Conservation (phyloP, 768 basidiomycete species). For the Amanita phalloides region DNA sequence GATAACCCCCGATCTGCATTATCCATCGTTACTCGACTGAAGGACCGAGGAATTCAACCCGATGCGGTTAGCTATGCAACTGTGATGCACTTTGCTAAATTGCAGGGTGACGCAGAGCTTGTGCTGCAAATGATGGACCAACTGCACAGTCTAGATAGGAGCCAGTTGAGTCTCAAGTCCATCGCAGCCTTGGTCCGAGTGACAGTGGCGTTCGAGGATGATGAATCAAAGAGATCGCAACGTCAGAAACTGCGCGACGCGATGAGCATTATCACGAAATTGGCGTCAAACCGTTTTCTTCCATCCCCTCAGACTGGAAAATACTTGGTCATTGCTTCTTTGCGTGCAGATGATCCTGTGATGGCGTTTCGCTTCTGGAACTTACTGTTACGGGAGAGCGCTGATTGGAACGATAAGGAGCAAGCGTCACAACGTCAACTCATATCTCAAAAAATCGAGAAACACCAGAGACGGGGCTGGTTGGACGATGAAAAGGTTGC, state of each 20-base stretch:
- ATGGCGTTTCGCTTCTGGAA: slow-evolving; percentile 57
- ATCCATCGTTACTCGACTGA: slow-evolving; percentile 41
- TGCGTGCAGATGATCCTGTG: slow-evolving; percentile 34
- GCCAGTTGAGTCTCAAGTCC: slow-evolving; percentile 34
- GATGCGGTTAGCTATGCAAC: slow-evolving; percentile 50
- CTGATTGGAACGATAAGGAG: slow-evolving; percentile 37
- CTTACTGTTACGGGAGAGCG: slow-evolving; percentile 29
- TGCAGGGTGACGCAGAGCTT: slow-evolving; percentile 31
- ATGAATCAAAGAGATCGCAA: slow-evolving; percentile 14
- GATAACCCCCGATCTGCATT: slow-evolving; percentile 35
- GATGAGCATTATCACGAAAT: slow-evolving; percentile 28
- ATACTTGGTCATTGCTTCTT: slow-evolving; percentile 37
- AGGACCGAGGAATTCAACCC: slow-evolving; percentile 33
- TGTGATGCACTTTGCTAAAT: slow-evolving; percentile 46
- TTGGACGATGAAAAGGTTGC: slow-evolving; percentile 10
- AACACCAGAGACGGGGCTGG: slow-evolving; percentile 9
- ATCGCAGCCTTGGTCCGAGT: slow-evolving; percentile 36
- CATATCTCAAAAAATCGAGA: slow-evolving; percentile 25
- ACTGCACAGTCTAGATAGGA: slow-evolving; percentile 24
- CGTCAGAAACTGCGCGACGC: slow-evolving; percentile 27
- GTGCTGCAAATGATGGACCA: slow-evolving; percentile 29
- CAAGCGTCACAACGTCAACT: slow-evolving; percentile 30
- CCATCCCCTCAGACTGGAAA: slow-evolving; percentile 39
- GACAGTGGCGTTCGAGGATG: slow-evolving; percentile 18
- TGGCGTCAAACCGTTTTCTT: slow-evolving; percentile 23